phyloP scores from a whole-genome alignment of 441 rosid genomes.

The Hura crepitans region DNA sequence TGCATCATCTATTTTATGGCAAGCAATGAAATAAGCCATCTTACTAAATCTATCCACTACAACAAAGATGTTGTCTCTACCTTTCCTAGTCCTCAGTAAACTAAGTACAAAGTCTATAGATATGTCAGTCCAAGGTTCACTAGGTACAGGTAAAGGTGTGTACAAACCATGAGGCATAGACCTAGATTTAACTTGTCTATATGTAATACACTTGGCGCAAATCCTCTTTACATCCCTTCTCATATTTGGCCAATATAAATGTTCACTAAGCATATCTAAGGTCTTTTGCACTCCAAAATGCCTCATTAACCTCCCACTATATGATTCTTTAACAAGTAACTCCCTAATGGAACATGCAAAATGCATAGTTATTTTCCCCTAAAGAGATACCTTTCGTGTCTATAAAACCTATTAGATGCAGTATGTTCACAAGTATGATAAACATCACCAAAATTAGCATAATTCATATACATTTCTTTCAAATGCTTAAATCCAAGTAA shows the following conservation, averaged over 20 bases:
- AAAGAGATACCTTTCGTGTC: not conserved
- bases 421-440: not conserved
- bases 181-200: too few relatives aligned
- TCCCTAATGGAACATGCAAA: not conserved
- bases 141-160: not conserved
- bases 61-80: too few relatives aligned
- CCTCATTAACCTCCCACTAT: not conserved
- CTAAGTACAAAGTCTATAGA: too few relatives aligned
- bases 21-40: not conserved
- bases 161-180: not conserved
- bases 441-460: not conserved
- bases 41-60: not conserved
- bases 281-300: too few relatives aligned
- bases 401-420: not conserved
- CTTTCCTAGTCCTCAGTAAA: too few relatives aligned
- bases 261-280: not conserved
- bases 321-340: not conserved
- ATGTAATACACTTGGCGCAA: not conserved
- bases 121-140: not conserved
- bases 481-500: not conserved
- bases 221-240: not conserved
- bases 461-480: not conserved
- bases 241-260: not conserved
- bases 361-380: not conserved
- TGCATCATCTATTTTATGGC: not conserved